Percentiles rank a stretch among this genome's conserved stretches.
Conservation (phyloP, 225 moss, liverwort and hornwort species). For the Thuidium tamariscinum region DNA sequence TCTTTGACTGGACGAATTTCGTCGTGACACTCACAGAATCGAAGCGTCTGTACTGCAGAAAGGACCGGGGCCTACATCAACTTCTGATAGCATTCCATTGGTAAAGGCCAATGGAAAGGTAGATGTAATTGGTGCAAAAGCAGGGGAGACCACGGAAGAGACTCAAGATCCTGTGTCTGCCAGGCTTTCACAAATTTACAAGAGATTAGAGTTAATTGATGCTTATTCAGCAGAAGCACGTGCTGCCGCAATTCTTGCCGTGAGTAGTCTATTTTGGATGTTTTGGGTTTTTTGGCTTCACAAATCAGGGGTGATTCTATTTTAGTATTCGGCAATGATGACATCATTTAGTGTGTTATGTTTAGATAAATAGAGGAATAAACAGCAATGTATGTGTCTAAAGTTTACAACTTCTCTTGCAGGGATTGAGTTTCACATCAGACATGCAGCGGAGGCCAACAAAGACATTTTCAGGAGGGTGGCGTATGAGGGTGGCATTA, state of each 20-base stretch:
- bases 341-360: background rate
- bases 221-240: slow-evolving; percentile 96
- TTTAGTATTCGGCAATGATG: background rate
- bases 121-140: background rate
- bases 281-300: background rate
- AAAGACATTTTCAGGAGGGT: slow-evolving; percentile 93
- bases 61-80: slow-evolving; percentile 21
- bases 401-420: slow-evolving; percentile 1
- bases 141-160: slow-evolving; percentile 32
- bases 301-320: background rate
- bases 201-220: slow-evolving; percentile 94
- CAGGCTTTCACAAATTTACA: slow-evolving; percentile 84
- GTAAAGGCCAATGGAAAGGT: slow-evolving; percentile 40
- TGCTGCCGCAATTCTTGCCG: slow-evolving; percentile 91
- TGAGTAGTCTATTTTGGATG: slow-evolving; percentile 21
- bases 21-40: background rate
- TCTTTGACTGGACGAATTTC: background rate
- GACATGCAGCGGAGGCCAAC: slow-evolving; percentile 86
- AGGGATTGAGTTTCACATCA: slow-evolving; percentile 96
- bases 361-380: background rate
- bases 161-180: slow-evolving; percentile 66
- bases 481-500: slow-evolving; percentile 98
- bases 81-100: slow-evolving; percentile 15
- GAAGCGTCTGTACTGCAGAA: slow-evolving; percentile 29
- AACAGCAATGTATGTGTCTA: background rate